Evolutionary conservation across 2,329 filamentous ascomycete genomes (phyloP), one percentile per base, ranked within the genome.

Genomic region (Ceratocystis huliohia): DNA sequence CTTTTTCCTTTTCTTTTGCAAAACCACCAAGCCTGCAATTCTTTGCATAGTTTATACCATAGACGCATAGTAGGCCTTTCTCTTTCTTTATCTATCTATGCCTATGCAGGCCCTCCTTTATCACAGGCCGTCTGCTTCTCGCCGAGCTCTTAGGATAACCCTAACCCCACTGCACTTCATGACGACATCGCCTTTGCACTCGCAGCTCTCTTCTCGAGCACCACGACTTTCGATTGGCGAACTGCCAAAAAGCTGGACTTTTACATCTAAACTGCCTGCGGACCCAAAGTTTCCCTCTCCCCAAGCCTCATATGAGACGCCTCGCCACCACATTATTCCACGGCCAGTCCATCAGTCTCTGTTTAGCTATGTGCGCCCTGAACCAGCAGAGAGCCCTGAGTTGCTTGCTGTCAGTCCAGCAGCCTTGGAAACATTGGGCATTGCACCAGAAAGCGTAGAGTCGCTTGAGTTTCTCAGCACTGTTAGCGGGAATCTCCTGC

Each of bases 291-390:
- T 89, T 73, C 87, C 91, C 17, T 95, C 91, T 0, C 91, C 94
- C 0, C 82, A 85, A 68, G 82, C 82, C 68, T 96, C 93, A 0
- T 90, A 97, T 75, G 82, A 84, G 70, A 91, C 90, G 0, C 87
- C 91, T 1, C 85, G 93, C 71, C 82, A 88, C 66, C 78, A 87
- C 45, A 86, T 97, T 62, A 82, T 83, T 0, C 93, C 94, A 17
- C 88, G 92, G 62, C 81, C 91, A 74, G 94, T 99, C 50, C 90
- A 87, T 73, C 84, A 86, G 68, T 93, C 94, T 3, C 77, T 93
- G 63, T 99, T 89, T 76, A 96, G 92, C 7, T 99, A 87, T 80
- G 91, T 99, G 22, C 85, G 91, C 3, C 94, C 94, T 0, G 88
- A 93, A 72, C 76, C 80, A 22, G 82, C 86, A 30, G 79, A 86